Conservation (phyloP, 228 moss, liverwort and hornwort genomes). For the Sphagnum fallax region DNA sequence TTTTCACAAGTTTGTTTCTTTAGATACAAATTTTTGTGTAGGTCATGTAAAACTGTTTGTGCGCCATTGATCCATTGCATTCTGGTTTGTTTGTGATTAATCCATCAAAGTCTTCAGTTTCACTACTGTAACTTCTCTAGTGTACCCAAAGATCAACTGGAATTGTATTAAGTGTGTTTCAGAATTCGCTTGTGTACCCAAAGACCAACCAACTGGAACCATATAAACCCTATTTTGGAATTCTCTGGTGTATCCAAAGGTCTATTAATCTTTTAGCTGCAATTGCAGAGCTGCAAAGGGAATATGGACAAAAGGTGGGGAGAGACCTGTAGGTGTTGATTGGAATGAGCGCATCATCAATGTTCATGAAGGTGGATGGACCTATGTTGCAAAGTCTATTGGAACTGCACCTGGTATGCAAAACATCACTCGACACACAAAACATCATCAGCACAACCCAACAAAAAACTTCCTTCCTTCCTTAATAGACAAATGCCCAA, state of each 20-base stretch:
- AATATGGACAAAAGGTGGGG: conserved; percentile 74
- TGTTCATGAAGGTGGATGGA: conserved; percentile 79
- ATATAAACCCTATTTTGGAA: too few species aligned
- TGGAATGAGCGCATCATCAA: conserved; percentile 88
- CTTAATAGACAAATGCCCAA: too few species aligned
- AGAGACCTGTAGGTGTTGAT: conserved; percentile 80
- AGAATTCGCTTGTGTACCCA: too few species aligned
- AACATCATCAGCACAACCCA: too few species aligned
- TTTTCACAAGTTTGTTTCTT: not conserved
- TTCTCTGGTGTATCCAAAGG: too few species aligned
- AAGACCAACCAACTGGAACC: too few species aligned
- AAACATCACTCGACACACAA: not conserved
- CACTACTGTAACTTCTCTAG: too few species aligned
- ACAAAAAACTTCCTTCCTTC: too few species aligned
- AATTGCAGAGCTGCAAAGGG: conserved; percentile 62
- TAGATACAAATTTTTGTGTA: not conserved
- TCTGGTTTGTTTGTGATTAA: not conserved
- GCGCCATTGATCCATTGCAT: not conserved
- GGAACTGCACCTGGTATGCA: conserved; percentile 66
- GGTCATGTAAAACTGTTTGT: not conserved
- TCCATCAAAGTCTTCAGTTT: too few species aligned
- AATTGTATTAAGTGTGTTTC: too few species aligned
- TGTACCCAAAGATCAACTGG: too few species aligned
- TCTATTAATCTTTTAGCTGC: too few species aligned
- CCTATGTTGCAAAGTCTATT: conserved; percentile 49